Evolutionary conservation across 2,329 filamentous ascomycete species (phyloP).

Genomic region (Aspergillus uvarum): DNA sequence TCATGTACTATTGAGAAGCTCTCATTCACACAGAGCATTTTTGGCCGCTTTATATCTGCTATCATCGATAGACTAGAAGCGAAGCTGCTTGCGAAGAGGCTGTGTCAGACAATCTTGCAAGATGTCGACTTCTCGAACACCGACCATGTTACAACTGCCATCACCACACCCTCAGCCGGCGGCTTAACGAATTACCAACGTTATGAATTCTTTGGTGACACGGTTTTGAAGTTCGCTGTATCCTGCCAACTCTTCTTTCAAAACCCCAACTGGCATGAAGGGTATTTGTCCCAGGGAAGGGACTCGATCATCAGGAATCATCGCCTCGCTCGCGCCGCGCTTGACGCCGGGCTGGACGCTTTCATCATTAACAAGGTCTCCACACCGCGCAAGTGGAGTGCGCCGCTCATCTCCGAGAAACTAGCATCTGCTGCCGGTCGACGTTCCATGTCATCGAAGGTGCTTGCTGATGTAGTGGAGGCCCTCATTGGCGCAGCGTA

Average conservation of each 20-base stretch:
- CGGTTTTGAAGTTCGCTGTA: conserved; percentile 72
- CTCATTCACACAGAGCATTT: conserved; percentile 47
- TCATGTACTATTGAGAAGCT: conserved; percentile 42
- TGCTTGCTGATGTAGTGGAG: conserved; percentile 83
- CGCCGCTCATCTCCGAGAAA: conserved; percentile 56
- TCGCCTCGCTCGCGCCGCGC: conserved; percentile 65
- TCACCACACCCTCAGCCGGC: conserved; percentile 63
- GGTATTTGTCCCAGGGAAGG: conserved; percentile 68
- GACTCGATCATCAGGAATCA: conserved; percentile 72
- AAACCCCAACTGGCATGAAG: conserved; percentile 70
- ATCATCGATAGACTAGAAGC: conserved; percentile 70
- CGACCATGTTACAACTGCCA: conserved; percentile 64
- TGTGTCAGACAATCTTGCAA: conserved; percentile 58
- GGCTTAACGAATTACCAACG: conserved; percentile 72
- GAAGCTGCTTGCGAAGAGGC: conserved; percentile 59
- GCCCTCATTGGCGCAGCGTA: conserved; percentile 76
- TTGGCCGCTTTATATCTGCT: conserved; percentile 67
- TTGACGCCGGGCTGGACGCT: conserved; percentile 63
- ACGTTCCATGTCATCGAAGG: conserved; percentile 67
- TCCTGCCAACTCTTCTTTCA: conserved; percentile 63
- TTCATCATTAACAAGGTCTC: conserved; percentile 72
- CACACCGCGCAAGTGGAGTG: conserved; percentile 70
- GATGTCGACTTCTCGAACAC: conserved; percentile 56
- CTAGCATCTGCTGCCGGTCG: conserved; percentile 18
- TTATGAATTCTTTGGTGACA: conserved; percentile 84